Conservation (phyloP, 345 rosid species). For the Odontarrhena argentea region DNA sequence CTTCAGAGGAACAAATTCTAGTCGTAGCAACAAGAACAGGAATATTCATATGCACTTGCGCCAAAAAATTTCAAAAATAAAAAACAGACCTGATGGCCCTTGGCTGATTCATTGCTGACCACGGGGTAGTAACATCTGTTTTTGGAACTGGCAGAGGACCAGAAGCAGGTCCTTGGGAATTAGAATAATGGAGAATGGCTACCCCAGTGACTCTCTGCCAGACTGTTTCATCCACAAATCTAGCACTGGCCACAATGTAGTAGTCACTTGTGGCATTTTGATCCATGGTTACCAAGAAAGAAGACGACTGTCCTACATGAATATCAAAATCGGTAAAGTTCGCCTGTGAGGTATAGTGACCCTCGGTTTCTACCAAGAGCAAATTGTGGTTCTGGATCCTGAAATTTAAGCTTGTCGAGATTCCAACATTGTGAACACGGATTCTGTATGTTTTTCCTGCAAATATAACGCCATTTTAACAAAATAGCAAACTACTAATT, state of each 20-base stretch:
- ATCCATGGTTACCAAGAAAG: constrained; percentile 90
- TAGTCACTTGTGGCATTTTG: constrained; percentile 82
- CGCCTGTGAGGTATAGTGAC: constrained; percentile 65
- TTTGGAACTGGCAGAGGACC: constrained; percentile 85
- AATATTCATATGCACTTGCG: constrained; percentile 1
- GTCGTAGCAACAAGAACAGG: constrained; percentile 5
- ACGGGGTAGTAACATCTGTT: constrained; percentile 64
- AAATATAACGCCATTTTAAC: constrained; percentile 23
- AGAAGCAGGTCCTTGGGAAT: constrained; percentile 74
- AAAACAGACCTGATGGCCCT: constrained; percentile 68
- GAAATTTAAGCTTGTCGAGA: constrained; percentile 86
- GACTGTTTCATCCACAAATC: constrained; percentile 81
- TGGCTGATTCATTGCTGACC: constrained; percentile 89
- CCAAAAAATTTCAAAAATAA: neutral
- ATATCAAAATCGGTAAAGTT: constrained; percentile 78
- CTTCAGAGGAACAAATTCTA: constrained; percentile 3
- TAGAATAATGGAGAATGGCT: constrained; percentile 85
- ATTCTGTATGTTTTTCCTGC: constrained; percentile 88
- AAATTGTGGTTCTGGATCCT: constrained; percentile 91
- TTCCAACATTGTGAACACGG: constrained; percentile 88
- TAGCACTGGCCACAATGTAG: constrained; percentile 93
- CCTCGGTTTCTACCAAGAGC: constrained; percentile 87
- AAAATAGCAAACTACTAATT: neutral
- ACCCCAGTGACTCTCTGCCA: constrained; percentile 97
- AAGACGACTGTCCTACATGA: constrained; percentile 92